A percentile compares a stretch with the other conserved stretches of the same genome.
Conservation (phyloP, 441 rosid species). For the Gossypium lobatum region DNA sequence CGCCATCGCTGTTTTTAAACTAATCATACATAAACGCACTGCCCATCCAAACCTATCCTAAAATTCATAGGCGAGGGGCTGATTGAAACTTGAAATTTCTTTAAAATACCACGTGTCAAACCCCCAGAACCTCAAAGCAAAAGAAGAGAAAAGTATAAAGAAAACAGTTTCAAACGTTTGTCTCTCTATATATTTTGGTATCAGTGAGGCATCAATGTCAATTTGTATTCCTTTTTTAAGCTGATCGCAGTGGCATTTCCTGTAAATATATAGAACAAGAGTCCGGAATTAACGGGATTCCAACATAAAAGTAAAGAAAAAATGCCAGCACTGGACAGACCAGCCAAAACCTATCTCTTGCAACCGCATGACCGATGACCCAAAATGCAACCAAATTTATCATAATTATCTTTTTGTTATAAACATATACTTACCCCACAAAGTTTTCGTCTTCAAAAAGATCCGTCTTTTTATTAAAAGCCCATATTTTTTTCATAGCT, state of each 20-base stretch:
- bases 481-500: background rate
- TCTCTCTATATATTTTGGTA: background rate
- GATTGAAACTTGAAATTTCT: background rate
- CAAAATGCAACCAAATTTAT: background rate
- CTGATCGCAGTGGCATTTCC: background rate
- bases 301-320: background rate
- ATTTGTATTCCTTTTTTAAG: no score
- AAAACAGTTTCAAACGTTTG: background rate
- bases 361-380: background rate
- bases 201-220: background rate
- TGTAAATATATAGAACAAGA: slow-evolving; percentile 1
- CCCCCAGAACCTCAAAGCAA: background rate
- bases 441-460: background rate
- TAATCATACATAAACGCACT: rapidly evolving
- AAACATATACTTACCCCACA: background rate
- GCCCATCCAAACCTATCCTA: rapidly evolving
- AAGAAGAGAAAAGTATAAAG: background rate
- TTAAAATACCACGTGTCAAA: background rate
- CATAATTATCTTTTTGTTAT: background rate
- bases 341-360: background rate
- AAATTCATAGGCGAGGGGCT: background rate
- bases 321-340: background rate
- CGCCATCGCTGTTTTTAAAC: rapidly evolving
- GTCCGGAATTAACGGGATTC: background rate
- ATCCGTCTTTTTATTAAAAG: background rate